Conservation (phyloP, 495 filamentous ascomycete species). For the Pyronema omphalodes region DNA sequence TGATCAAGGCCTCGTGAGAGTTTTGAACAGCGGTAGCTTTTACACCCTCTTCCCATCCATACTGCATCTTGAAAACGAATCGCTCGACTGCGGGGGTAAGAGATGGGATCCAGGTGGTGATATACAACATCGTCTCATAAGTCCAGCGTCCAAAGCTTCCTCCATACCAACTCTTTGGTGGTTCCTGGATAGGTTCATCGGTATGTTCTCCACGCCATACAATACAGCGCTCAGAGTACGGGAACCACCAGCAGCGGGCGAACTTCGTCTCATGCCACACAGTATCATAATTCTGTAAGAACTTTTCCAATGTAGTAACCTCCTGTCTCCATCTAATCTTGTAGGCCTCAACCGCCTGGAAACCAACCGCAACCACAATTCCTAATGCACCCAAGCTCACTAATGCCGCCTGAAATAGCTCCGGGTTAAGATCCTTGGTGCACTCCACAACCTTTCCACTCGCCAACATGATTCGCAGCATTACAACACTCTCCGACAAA, state of each 20-base stretch:
- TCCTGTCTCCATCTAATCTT: slow-evolving; percentile 73
- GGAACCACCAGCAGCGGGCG: slow-evolving; percentile 92
- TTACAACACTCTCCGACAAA: slow-evolving; percentile 53
- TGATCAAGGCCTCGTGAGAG: slow-evolving; percentile 58
- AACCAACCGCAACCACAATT: slow-evolving; percentile 73
- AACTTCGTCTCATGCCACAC: slow-evolving; percentile 79
- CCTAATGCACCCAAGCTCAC: slow-evolving; percentile 78
- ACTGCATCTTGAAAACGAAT: slow-evolving; percentile 91
- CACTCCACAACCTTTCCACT: slow-evolving; percentile 62
- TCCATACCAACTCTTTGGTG: slow-evolving; percentile 54
- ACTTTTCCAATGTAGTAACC: slow-evolving; percentile 43
- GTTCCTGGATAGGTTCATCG: slow-evolving; percentile 34
- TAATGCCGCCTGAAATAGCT: slow-evolving; percentile 75
- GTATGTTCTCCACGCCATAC: slow-evolving; percentile 74
- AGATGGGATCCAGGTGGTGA: slow-evolving; percentile 57
- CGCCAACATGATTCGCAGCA: slow-evolving; percentile 61
- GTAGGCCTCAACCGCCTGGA: slow-evolving; percentile 56
- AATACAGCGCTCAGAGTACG: slow-evolving; percentile 68
- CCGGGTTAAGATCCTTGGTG: slow-evolving; percentile 46
- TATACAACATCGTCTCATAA: slow-evolving; percentile 72
- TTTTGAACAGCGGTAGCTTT: slow-evolving; percentile 59
- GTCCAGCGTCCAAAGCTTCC: slow-evolving; percentile 62
- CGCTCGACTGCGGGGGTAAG: slow-evolving; percentile 75
- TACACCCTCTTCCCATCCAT: slow-evolving; percentile 57
- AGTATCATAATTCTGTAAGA: slow-evolving; percentile 55